Conservation (phyloP, 345 rosid genomes). For the Hibiscus mutabilis region DNA sequence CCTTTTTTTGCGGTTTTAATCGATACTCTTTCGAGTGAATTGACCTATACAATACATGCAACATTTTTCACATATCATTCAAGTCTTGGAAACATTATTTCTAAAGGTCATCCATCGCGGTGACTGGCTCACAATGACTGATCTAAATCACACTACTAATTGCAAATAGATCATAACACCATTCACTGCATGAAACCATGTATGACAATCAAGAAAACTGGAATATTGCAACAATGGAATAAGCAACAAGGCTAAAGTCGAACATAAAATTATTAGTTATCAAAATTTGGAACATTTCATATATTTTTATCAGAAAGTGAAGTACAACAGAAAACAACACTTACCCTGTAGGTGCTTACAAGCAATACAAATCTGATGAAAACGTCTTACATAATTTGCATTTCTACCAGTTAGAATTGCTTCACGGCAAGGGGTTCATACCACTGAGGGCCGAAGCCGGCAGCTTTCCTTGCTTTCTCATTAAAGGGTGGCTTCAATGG, state of each 20-base stretch:
- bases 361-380: background rate
- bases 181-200: background rate
- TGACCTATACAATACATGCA: background rate
- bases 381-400: background rate
- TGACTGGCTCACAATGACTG: background rate
- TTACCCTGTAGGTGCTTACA: background rate
- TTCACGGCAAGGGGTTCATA: constrained; percentile 79
- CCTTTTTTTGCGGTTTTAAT: background rate
- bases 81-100: background rate
- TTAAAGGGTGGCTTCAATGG: constrained; percentile 96
- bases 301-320: background rate
- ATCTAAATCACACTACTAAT: background rate
- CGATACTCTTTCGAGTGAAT: background rate
- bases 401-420: background rate
- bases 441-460: constrained; percentile 86
- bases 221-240: no score
- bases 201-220: no score
- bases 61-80: background rate
- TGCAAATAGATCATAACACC: background rate
- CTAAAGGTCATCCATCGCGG: no score
- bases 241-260: no score
- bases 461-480: constrained; percentile 78
- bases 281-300: no score
- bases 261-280: no score
- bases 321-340: background rate